Conservation (phyloP, 495 filamentous ascomycete genomes). For the Ramalina intermedia region DNA sequence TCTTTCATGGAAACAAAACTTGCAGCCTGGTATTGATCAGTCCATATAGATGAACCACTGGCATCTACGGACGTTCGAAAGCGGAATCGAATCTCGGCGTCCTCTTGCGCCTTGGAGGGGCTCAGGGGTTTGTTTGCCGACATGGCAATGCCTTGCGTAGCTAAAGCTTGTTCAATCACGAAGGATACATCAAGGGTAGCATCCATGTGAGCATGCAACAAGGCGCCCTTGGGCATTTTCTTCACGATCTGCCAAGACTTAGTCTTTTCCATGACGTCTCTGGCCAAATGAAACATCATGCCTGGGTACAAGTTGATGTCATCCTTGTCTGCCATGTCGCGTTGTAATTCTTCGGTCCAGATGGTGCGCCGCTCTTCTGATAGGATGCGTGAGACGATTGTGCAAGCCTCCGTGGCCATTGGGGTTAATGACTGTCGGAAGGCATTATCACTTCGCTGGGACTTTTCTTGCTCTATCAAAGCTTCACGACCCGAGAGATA, state of each 20-base stretch:
- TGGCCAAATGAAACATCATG: conserved; percentile 77
- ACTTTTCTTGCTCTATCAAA: conserved; percentile 65
- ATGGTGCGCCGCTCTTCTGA: conserved; percentile 55
- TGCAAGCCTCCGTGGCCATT: conserved; percentile 56
- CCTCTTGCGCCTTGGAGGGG: conserved; percentile 29
- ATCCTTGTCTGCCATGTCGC: conserved; percentile 36
- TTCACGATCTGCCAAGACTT: conserved; percentile 75
- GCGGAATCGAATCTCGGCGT: conserved; percentile 38
- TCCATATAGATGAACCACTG: conserved; percentile 41
- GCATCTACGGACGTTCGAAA: conserved; percentile 24
- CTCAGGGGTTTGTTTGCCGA: conserved; percentile 37
- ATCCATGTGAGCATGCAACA: conserved; percentile 79
- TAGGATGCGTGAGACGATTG: conserved; percentile 66
- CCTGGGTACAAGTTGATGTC: conserved; percentile 51
- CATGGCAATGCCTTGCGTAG: conserved; percentile 63
- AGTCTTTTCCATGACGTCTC: conserved; percentile 63
- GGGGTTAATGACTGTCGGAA: conserved; percentile 51
- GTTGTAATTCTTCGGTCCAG: conserved; percentile 58
- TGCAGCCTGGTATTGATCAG: conserved; percentile 37
- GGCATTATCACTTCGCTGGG: conserved; percentile 49
- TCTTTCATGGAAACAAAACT: conserved; percentile 42
- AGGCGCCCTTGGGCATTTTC: conserved; percentile 77
- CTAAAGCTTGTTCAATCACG: conserved; percentile 53
- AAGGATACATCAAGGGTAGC: conserved; percentile 81
- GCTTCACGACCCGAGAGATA: conserved; percentile 65